Base-by-base conservation (phyloP, 176 grass and related monocot genomes). In the Neostapfia colusana region DNA sequence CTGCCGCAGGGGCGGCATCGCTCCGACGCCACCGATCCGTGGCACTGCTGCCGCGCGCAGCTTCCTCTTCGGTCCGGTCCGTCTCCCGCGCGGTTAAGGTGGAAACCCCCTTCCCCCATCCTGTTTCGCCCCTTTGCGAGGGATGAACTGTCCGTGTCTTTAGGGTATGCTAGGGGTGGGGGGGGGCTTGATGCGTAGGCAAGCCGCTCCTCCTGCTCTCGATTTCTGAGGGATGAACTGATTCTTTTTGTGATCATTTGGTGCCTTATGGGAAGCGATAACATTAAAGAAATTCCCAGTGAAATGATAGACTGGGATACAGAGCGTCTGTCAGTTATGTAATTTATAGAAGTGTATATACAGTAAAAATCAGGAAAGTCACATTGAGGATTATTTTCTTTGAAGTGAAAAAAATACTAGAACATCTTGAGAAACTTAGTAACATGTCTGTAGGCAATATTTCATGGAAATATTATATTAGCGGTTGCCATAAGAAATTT, bases 1-100 rank as follows among this genome's bases (percentile, higher is more conserved):
- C 63, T 2, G 18, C 18, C 41, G 3, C 45, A 63, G 37, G 70
- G 2, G 7, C 55, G 37, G 55, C 37, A 6, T 2, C 46, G 27
- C 28, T 61, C 49, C 28, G 27, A 20, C 37, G 63, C 45, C 10
- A n/a, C 16, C 42, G 63, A 35, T 65, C 76, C 63, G 37, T 27
- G 20, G 7, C 7, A 6, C 62, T 18, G 50, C 76, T 45, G 13
- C 68, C 13, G 3, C 6, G 18, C 60, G 14, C 10, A 8, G 16
- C 65, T 35, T 70, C 36, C 57, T 37, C n/a, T 25, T 72, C 25
- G 21, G 27, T 15, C 9, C 82, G 53, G 23, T 40, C 75, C 16
- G 23, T 20, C n/a, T 1, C 70, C 69, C 76, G 82, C 57, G 75
- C 73, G 50, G 76, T 75, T 79, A 75, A 87, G 84, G 86, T 97